Percentiles rank a stretch among this genome's conserved stretches.
These are phyloP conservation scores for Talaromyces sp. DNA, from an alignment of 2,329 filamentous ascomycete genomes.

Conservation along the genomic window DNA sequence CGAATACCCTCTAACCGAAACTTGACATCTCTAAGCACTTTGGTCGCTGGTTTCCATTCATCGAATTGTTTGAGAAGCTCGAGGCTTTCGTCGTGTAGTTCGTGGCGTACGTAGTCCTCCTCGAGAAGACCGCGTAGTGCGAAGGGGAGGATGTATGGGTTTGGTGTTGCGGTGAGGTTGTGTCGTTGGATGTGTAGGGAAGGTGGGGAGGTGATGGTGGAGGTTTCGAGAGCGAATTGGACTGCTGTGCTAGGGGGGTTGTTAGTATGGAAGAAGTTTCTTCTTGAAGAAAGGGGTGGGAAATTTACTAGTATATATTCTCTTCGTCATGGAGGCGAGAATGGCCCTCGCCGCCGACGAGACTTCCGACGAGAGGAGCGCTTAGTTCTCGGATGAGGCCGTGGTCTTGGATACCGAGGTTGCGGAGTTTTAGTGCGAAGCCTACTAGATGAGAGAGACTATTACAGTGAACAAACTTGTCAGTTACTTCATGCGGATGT, in stretches of 20 bases:
- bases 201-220: slow-evolving; percentile 47
- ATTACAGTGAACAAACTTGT: slow-evolving; percentile 18
- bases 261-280: background rate
- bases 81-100: slow-evolving; percentile 72
- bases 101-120: slow-evolving; percentile 83
- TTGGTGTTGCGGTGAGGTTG: slow-evolving; percentile 50
- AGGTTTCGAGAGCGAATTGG: slow-evolving; percentile 71
- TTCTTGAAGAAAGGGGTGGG: background rate
- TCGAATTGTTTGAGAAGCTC: slow-evolving; percentile 85
- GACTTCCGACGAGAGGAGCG: slow-evolving; percentile 79
- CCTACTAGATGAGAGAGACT: slow-evolving; percentile 85
- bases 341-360: slow-evolving; percentile 91
- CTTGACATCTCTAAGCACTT: slow-evolving; percentile 92
- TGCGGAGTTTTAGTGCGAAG: slow-evolving; percentile 89
- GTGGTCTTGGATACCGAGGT: slow-evolving; percentile 89
- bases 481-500: background rate
- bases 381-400: slow-evolving; percentile 89
- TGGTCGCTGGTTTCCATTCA: slow-evolving; percentile 85
- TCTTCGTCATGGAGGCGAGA: slow-evolving; percentile 89
- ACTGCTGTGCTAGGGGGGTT: slow-evolving; percentile 60
- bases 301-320: slow-evolving; percentile 70
- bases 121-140: slow-evolving; percentile 91
- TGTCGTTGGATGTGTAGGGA: slow-evolving; percentile 55
- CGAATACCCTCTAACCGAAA: slow-evolving; percentile 88
- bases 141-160: slow-evolving; percentile 91